Evolutionary conservation across 495 filamentous ascomycete species (phyloP).

Genomic region (Xylaria nigripes): DNA sequence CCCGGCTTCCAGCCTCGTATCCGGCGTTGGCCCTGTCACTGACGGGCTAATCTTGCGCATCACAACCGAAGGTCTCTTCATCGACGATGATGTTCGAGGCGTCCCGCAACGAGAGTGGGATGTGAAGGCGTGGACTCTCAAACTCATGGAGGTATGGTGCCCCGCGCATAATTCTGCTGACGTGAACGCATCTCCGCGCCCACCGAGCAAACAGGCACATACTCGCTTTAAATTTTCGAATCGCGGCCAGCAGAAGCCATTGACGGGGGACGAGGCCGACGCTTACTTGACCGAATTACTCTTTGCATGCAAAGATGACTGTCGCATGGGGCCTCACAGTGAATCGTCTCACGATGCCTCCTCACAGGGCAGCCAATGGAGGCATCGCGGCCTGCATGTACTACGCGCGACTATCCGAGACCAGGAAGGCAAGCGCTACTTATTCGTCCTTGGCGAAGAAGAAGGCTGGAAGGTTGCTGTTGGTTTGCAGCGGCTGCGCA

Average conservation of each 20-base stretch:
- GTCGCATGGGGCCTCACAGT: conserved; percentile 35
- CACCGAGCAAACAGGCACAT: conserved; percentile 27
- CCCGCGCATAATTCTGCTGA: conserved; percentile 41
- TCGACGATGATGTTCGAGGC: conserved; percentile 85
- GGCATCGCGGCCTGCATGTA: conserved; percentile 56
- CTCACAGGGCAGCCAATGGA: conserved; percentile 40
- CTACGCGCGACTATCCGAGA: conserved; percentile 77
- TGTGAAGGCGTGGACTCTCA: conserved; percentile 94
- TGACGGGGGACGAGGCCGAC: conserved; percentile 55
- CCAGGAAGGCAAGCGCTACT: conserved; percentile 70
- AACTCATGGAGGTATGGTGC: conserved; percentile 83
- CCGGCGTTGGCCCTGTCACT: conserved; percentile 62
- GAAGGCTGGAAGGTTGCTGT: conserved; percentile 92
- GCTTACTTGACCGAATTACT: conserved; percentile 50
- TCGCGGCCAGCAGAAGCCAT: conserved; percentile 35
- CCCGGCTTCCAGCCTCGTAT: conserved; percentile 71
- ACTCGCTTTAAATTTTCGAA: conserved; percentile 20
- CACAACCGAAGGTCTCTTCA: conserved; percentile 84
- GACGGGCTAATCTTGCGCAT: conserved; percentile 77
- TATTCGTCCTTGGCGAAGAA: conserved; percentile 72
- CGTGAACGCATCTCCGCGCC: conserved; percentile 28
- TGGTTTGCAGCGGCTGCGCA: conserved; percentile 64
- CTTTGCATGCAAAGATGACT: conserved; percentile 54
- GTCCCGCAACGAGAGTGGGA: conserved; percentile 95
- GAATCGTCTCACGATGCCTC: conserved; percentile 28